Percentiles rank a stretch among this genome's conserved stretches.
phyloP scores from a whole-genome alignment of 2,329 filamentous ascomycete species.

The Trichoderma oligosporum region DNA sequence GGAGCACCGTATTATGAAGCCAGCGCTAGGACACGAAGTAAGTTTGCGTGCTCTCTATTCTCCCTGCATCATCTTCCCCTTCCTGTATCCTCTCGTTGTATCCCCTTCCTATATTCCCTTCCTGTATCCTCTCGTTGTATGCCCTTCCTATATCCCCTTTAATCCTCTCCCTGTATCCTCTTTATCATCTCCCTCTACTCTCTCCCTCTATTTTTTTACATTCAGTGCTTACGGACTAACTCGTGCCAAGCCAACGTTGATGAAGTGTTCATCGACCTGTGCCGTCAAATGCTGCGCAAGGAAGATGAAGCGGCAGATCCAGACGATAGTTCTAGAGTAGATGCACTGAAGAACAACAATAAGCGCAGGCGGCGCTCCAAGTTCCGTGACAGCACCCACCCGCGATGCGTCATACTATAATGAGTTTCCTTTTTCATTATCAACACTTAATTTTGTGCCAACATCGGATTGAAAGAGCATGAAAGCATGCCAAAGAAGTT shows the following conservation, averaged over 20 bases:
- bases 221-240: constrained; percentile 24
- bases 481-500: not conserved
- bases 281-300: constrained; percentile 74
- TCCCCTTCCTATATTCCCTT: not conserved
- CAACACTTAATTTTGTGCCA: not conserved
- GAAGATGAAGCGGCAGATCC: constrained; percentile 50
- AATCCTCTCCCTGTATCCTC: no score
- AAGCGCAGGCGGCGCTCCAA: constrained; percentile 29
- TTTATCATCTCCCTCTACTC: not conserved
- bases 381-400: constrained; percentile 33
- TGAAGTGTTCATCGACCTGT: constrained; percentile 82
- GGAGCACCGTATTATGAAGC: constrained; percentile 89
- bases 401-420: constrained; percentile 45
- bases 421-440: not conserved
- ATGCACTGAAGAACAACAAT: constrained; percentile 31
- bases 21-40: constrained; percentile 71
- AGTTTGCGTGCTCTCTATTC: constrained; percentile 27
- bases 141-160: no score
- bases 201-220: not conserved
- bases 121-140: no score
- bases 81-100: not conserved
- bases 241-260: constrained; percentile 71
- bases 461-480: not conserved
- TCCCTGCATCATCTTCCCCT: not conserved
- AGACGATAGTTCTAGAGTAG: constrained; percentile 43